Conservation (phyloP, 768 basidiomycete species). For the Neoboletus subvelutipes region DNA sequence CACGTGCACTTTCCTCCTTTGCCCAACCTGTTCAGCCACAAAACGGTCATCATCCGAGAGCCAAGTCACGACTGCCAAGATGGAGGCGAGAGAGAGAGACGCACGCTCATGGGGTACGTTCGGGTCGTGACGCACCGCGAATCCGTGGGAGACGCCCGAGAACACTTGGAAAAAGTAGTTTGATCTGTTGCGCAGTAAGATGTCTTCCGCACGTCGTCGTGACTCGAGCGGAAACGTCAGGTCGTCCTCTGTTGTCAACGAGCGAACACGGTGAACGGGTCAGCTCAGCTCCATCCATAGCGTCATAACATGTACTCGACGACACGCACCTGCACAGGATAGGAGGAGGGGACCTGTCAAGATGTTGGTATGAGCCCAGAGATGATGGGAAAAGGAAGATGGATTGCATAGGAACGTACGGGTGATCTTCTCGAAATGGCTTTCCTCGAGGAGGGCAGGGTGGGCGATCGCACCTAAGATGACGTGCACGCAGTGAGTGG, state of each 20-base stretch:
- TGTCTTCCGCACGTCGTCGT: slow-evolving; percentile 48
- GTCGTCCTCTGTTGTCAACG: slow-evolving; percentile 43
- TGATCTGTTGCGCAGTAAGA: too few species aligned
- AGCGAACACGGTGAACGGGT: too few species aligned
- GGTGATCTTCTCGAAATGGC: slow-evolving; percentile 48
- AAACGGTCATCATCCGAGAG: neutral
- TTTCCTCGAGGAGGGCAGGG: slow-evolving; percentile 50
- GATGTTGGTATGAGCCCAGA: neutral
- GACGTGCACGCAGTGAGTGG: neutral
- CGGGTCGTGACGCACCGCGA: too few species aligned
- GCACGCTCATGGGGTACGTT: too few species aligned
- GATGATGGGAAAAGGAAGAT: too few species aligned
- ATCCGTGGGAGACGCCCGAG: too few species aligned
- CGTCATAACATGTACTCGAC: too few species aligned
- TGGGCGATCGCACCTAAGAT: slow-evolving; percentile 48
- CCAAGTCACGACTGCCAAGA: neutral
- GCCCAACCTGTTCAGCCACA: slow-evolving; percentile 48
- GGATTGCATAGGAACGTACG: slow-evolving; percentile 32
- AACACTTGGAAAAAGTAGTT: too few species aligned
- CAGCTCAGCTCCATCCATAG: too few species aligned
- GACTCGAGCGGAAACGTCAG: slow-evolving; percentile 46
- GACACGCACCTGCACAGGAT: too few species aligned
- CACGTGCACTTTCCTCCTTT: slow-evolving; percentile 54
- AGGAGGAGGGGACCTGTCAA: too few species aligned
- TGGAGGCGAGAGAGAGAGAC: neutral